These are phyloP conservation scores for Syzygium aqueum DNA, from an alignment of 345 rosid genomes.

Conservation along the genomic window DNA sequence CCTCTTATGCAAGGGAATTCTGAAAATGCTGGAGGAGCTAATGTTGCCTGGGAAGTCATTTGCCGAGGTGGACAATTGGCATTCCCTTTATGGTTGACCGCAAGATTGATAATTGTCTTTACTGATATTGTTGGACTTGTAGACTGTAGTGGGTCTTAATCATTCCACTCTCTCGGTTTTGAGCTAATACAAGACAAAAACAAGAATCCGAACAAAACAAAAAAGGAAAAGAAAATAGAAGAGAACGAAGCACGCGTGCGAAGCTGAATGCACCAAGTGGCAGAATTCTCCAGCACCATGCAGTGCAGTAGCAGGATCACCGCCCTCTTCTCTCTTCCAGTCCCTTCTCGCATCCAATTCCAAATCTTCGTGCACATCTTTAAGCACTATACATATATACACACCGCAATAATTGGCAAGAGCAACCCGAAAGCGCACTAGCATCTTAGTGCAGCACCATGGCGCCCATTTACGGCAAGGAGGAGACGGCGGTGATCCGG, in stretches of 20 bases:
- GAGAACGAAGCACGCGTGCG: conserved; percentile 6
- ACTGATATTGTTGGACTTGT: neutral
- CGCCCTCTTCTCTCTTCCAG: neutral
- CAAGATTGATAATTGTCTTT: fast-evolving
- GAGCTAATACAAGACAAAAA: neutral
- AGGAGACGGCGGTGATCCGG: conserved; percentile 34
- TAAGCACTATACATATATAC: neutral
- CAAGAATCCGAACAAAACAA: neutral
- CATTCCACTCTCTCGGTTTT: neutral
- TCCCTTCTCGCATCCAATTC: neutral
- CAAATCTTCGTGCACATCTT: neutral
- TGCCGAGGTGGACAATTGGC: neutral
- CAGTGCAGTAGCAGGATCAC: neutral
- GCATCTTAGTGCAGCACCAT: neutral
- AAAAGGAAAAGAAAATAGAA: neutral
- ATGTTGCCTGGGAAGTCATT: fast-evolving
- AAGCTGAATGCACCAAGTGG: neutral
- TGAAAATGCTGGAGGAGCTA: fast-evolving
- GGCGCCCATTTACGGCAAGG: conserved; percentile 32
- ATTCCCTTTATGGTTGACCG: neutral
- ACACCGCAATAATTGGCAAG: neutral
- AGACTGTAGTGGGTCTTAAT: neutral
- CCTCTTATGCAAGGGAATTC: neutral
- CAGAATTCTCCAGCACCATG: conserved; percentile 10
- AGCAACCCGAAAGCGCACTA: neutral